phyloP scores from a whole-genome alignment of 1,139 yeast species.

The Geotrichum citri-aurantii region DNA sequence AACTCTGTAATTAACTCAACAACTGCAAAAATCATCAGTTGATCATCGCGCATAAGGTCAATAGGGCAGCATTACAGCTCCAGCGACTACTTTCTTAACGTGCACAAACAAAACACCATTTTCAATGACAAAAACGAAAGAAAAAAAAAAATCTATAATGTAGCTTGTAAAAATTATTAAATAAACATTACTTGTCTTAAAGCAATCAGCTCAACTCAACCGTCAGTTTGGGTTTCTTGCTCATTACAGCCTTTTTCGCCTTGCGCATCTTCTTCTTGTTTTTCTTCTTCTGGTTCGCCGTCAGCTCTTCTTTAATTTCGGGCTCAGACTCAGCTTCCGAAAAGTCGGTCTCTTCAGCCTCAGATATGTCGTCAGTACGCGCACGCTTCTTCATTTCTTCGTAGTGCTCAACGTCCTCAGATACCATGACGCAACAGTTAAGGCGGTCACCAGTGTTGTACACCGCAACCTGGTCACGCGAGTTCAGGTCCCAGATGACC shows the following conservation, averaged over 20 bases:
- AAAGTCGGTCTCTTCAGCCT: conserved; percentile 53
- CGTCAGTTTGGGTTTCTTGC: conserved; percentile 11
- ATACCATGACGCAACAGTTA: conserved; percentile 74
- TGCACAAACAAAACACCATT: neutral
- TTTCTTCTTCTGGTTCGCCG: conserved; percentile 36
- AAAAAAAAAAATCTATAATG: neutral
- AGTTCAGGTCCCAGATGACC: conserved; percentile 77
- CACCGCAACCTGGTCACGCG: conserved; percentile 77
- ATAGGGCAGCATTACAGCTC: neutral
- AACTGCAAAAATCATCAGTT: neutral
- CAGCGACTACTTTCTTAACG: neutral
- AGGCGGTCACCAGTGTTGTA: conserved; percentile 90
- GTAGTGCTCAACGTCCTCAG: conserved; percentile 71
- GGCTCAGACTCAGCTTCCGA: conserved; percentile 38
- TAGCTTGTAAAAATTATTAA: neutral
- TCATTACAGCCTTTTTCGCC: conserved; percentile 3
- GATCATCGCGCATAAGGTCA: neutral
- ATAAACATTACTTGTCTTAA: neutral
- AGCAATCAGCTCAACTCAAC: conserved; percentile 10
- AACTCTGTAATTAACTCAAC: neutral
- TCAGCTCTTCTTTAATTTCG: conserved; percentile 39
- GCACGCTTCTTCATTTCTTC: conserved; percentile 64
- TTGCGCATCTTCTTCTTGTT: conserved; percentile 38
- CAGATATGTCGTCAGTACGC: conserved; percentile 39
- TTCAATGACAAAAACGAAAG: neutral